These are phyloP conservation scores for Crithidia brevicula DNA, from an alignment of 208 protist species.

Conservation along the genomic window DNA sequence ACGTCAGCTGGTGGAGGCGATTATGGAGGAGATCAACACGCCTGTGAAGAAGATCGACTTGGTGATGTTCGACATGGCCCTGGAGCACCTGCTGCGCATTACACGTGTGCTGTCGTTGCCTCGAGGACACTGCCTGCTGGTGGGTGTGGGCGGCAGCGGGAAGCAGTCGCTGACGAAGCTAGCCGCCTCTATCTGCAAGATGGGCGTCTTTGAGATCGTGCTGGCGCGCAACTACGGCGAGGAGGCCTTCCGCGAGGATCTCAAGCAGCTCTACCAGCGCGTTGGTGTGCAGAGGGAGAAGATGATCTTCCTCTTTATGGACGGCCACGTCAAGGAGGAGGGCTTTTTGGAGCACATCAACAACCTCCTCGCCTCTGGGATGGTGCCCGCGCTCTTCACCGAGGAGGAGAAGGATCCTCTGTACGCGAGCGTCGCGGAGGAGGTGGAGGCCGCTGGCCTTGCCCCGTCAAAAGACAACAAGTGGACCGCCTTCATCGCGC, in stretches of 20 bases:
- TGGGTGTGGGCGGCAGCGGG: conserved; percentile 98
- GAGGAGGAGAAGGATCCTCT: conserved; percentile 98
- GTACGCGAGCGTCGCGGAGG: conserved; percentile 91
- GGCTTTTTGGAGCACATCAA: conserved; percentile 99
- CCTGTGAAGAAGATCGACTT: conserved; percentile 94
- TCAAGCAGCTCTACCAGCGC: conserved; percentile 97
- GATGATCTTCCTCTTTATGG: conserved; percentile 98
- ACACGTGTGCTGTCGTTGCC: conserved; percentile 96
- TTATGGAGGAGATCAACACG: conserved; percentile 96
- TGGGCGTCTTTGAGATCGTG: conserved; percentile 97
- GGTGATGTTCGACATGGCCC: conserved; percentile 99
- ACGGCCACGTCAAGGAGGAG: conserved; percentile 98
- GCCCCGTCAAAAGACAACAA: conserved; percentile 96
- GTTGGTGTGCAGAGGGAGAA: conserved; percentile 92
- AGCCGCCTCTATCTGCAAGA: conserved; percentile 93
- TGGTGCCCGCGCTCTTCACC: conserved; percentile 98
- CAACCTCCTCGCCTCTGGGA: conserved; percentile 98
- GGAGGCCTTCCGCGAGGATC: conserved; percentile 97
- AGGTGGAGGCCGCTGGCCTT: conserved; percentile 86
- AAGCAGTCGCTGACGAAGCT: conserved; percentile 98
- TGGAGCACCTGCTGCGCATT: conserved; percentile 97
- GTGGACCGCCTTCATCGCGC: conserved; percentile 98
- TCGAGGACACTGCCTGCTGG: conserved; percentile 97
- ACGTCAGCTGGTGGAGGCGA: conserved; percentile 88
- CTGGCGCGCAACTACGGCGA: conserved; percentile 98